A percentile compares a stretch with the other conserved stretches of the same genome.
These are phyloP conservation scores for Oryza brachyantha DNA, from an alignment of 176 grass and related monocot species.

Conservation along the genomic window DNA sequence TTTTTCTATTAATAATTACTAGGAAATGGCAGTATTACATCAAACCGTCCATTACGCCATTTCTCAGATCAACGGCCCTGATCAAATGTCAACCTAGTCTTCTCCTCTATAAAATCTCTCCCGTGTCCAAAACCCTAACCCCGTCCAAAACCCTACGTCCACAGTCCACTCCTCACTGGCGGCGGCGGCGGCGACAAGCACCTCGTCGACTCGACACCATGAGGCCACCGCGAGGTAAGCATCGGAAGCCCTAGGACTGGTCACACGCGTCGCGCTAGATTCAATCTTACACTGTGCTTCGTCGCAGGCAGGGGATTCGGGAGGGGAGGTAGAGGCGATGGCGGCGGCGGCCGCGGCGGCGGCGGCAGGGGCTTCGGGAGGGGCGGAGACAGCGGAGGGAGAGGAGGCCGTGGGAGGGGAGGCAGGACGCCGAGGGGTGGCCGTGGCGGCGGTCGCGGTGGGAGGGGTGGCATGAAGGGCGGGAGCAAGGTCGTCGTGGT, in stretches of 20 bases:
- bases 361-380: slow-evolving; percentile 23
- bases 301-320: slow-evolving; percentile 15
- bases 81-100: slow-evolving; percentile 19
- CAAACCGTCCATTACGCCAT: slow-evolving; percentile 4
- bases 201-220: slow-evolving; percentile 5
- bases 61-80: neutral
- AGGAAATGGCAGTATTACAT: no score
- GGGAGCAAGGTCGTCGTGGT: slow-evolving; percentile 73
- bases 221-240: slow-evolving; percentile 51
- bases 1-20: no score
- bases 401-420: neutral
- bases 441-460: neutral
- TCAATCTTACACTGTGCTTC: neutral
- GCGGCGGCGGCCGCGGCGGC: slow-evolving; percentile 33
- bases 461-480: slow-evolving; percentile 71
- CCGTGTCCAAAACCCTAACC: neutral
- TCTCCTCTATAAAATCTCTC: slow-evolving; percentile 25
- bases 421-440: slow-evolving; percentile 33
- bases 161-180: slow-evolving; percentile 12
- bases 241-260: no score
- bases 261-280: neutral
- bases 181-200: slow-evolving; percentile 21
- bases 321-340: slow-evolving; percentile 32
- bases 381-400: slow-evolving; percentile 22
- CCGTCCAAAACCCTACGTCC: slow-evolving; percentile 46